phyloP scores from a whole-genome alignment of 2,329 filamentous ascomycete species.

The Fusarium humuli region DNA sequence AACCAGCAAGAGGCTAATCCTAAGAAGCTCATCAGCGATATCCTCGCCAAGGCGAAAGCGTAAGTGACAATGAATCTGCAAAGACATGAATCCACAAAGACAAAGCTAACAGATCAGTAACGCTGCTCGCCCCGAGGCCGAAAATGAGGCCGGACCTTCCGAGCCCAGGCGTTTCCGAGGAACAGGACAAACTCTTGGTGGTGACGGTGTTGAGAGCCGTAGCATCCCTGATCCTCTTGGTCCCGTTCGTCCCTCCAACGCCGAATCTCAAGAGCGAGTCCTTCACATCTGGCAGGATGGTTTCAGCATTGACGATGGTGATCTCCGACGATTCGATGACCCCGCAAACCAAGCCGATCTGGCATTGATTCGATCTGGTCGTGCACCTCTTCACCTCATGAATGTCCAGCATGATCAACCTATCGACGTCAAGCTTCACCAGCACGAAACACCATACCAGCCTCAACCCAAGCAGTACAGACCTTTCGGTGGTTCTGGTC shows the following conservation, averaged over 20 bases:
- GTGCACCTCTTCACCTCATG: constrained; percentile 81
- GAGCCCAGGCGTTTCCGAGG: constrained; percentile 71
- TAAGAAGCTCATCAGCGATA: constrained; percentile 70
- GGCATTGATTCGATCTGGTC: constrained; percentile 79
- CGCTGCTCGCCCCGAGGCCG: constrained; percentile 65
- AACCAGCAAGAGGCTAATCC: constrained; percentile 60
- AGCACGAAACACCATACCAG: constrained; percentile 78
- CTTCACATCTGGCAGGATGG: constrained; percentile 87
- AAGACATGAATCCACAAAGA: neutral
- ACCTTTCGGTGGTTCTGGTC: constrained; percentile 78
- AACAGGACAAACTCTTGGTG: constrained; percentile 79
- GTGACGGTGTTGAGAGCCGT: constrained; percentile 78
- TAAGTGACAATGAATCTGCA: constrained; percentile 50
- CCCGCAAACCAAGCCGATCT: constrained; percentile 78
- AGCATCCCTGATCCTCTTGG: constrained; percentile 71
- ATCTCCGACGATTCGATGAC: constrained; percentile 82
- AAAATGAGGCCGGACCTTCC: constrained; percentile 63
- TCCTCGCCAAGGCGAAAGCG: constrained; percentile 73
- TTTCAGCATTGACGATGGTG: constrained; percentile 86
- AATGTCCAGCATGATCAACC: constrained; percentile 80
- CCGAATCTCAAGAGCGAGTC: constrained; percentile 71
- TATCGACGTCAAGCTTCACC: constrained; percentile 82
- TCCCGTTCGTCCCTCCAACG: constrained; percentile 44
- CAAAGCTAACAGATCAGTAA: constrained; percentile 61
- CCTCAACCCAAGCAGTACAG: constrained; percentile 79